Conservation (phyloP, 352 stramenopile genomes). For the Aphanomyces astaci region DNA sequence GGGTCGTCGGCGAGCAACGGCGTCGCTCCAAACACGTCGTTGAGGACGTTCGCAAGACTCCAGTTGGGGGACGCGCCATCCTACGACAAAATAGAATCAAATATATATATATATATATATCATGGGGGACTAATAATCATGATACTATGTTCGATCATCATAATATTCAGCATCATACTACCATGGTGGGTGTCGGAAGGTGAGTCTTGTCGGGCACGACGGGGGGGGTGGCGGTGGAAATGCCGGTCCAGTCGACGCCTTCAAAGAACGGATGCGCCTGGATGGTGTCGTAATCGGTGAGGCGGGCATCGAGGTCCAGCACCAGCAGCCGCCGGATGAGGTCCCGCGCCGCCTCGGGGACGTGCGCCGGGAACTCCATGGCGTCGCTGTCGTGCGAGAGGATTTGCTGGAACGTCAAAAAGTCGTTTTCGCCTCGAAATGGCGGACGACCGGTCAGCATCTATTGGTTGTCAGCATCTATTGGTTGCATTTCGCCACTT, state of each 20-base stretch:
- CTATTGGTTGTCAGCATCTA: conserved; percentile 20
- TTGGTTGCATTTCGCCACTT: too few relatives aligned
- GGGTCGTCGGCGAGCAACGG: conserved; percentile 55
- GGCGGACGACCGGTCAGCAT: conserved; percentile 75
- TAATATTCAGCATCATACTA: too few relatives aligned
- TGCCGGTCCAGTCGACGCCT: conserved; percentile 59
- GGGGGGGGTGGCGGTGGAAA: conserved; percentile 41
- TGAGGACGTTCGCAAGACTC: background rate
- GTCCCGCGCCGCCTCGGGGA: conserved; percentile 55
- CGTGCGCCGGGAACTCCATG: conserved; percentile 56
- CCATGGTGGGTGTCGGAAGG: conserved; percentile 69
- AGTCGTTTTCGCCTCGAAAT: conserved; percentile 86
- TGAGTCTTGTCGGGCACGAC: conserved; percentile 53
- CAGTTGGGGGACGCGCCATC: background rate
- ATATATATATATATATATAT: too few relatives aligned
- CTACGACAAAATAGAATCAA: too few relatives aligned
- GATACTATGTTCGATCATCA: too few relatives aligned
- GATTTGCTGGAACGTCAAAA: conserved; percentile 87
- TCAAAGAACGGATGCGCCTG: conserved; percentile 81
- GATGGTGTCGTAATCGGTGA: conserved; percentile 68
- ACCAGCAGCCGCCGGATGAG: conserved; percentile 73
- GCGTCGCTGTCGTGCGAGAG: conserved; percentile 74
- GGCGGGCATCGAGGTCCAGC: conserved; percentile 56
- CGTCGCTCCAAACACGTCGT: background rate
- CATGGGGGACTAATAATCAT: background rate